Evolutionary conservation across 805 yeast species (phyloP).

Genomic region (Myxozyma neotropica): DNA sequence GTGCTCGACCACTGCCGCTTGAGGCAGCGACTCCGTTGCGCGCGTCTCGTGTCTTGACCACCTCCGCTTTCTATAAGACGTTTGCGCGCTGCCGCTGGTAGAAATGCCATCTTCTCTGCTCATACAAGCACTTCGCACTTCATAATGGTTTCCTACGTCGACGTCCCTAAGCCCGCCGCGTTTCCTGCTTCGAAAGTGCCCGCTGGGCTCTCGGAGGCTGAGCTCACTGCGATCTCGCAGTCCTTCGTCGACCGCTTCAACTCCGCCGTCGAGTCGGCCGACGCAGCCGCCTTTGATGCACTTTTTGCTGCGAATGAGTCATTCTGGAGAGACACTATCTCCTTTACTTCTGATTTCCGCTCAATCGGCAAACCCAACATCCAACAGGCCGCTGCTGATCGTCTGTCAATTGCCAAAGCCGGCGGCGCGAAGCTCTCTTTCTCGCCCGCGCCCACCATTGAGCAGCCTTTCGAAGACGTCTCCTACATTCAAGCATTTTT

Average conservation of each 20-base stretch:
- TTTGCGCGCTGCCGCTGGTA: too few relatives aligned
- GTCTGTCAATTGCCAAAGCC: conserved; percentile 18
- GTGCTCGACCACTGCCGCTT: too few relatives aligned
- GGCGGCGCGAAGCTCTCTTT: conserved; percentile 7
- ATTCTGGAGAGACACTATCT: conserved; percentile 36
- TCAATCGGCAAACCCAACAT: conserved; percentile 32
- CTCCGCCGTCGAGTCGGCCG: conserved; percentile 17
- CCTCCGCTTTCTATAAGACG: too few relatives aligned
- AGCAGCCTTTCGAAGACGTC: conserved; percentile 21
- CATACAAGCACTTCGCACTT: too few relatives aligned
- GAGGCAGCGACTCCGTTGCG: too few relatives aligned
- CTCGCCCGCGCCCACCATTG: conserved; percentile 15
- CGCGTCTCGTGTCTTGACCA: too few relatives aligned
- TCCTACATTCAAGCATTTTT: conserved; percentile 22
- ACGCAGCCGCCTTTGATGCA: conserved; percentile 27
- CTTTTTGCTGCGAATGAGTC: conserved; percentile 25
- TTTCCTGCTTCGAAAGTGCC: conserved; percentile 1
- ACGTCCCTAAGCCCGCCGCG: conserved; percentile 14
- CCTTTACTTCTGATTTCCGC: conserved; percentile 36
- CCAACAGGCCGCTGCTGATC: conserved; percentile 31
- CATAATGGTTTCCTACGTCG: conserved; percentile 24
- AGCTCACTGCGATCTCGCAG: conserved; percentile 14
- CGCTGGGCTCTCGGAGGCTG: conserved; percentile 3
- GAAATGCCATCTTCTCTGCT: too few relatives aligned
- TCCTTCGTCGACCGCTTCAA: conserved; percentile 23